These are phyloP conservation scores for Fusarium annulatum DNA, from an alignment of 2,329 filamentous ascomycete species.

Conservation along the genomic window DNA sequence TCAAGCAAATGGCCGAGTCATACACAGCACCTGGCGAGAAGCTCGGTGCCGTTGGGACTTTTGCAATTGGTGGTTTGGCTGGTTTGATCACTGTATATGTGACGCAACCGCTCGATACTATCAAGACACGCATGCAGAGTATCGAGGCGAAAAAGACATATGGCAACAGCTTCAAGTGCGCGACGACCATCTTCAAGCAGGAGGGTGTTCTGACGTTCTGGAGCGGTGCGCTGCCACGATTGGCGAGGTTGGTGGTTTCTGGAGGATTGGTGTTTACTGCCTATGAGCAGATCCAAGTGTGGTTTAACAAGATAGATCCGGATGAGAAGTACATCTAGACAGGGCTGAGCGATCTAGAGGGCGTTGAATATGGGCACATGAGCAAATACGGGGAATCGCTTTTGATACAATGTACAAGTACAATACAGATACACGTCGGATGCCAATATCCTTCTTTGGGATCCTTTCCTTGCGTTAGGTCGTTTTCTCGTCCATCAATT, in stretches of 20 bases:
- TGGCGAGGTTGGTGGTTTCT: conserved; percentile 87
- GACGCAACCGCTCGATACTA: conserved; percentile 83
- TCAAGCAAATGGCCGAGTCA: conserved; percentile 90
- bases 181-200: conserved; percentile 83
- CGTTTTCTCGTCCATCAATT: conserved; percentile 34
- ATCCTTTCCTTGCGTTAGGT: conserved; percentile 26
- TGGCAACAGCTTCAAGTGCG: conserved; percentile 89
- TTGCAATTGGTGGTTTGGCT: conserved; percentile 88
- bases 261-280: conserved; percentile 98
- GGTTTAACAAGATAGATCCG: conserved; percentile 84
- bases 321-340: conserved; percentile 81
- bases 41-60: conserved; percentile 86
- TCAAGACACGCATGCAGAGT: conserved; percentile 99
- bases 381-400: conserved; percentile 25
- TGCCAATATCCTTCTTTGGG: conserved; percentile 33
- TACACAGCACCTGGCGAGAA: conserved; percentile 97
- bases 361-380: conserved; percentile 28
- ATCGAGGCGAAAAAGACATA: conserved; percentile 85
- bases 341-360: neutral
- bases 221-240: conserved; percentile 88
- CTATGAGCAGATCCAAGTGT: conserved; percentile 89
- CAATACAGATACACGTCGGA: conserved; percentile 38
- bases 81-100: conserved; percentile 90
- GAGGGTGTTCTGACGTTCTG: conserved; percentile 93
- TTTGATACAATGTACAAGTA: conserved; percentile 45